phyloP scores from a whole-genome alignment of 2,329 filamentous ascomycete species.

The Diaporthe sp. region DNA sequence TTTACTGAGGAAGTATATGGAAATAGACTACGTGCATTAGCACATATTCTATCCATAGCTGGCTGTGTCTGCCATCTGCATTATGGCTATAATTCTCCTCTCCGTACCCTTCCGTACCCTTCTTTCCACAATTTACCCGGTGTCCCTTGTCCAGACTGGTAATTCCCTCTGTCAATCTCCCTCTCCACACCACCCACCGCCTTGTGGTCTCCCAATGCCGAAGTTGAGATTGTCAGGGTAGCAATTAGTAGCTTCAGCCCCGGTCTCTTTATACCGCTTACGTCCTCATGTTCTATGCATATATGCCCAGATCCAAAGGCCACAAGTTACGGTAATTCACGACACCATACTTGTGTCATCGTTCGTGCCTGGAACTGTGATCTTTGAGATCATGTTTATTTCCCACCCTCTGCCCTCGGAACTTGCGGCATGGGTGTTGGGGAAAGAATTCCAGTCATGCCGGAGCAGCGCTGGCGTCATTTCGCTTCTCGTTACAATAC shows the following conservation, averaged over 20 bases:
- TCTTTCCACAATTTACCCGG: neutral
- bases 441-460: neutral
- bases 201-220: neutral
- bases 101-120: neutral
- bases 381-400: neutral
- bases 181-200: conserved; percentile 3
- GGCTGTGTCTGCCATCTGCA: neutral
- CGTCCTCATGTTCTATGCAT: neutral
- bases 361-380: neutral
- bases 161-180: conserved; percentile 9
- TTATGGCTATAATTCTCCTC: neutral
- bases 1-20: too few species aligned
- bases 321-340: neutral
- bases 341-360: neutral
- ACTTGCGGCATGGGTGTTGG: neutral
- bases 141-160: neutral
- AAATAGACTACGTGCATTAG: neutral
- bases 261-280: neutral
- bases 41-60: neutral
- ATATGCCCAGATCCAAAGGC: neutral
- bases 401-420: too few species aligned
- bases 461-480: neutral
- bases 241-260: neutral
- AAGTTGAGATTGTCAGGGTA: conserved; percentile 23
- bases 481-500: neutral